Evolutionary conservation across 176 grass and related monocot species (phyloP), one percentile per base, ranked within the genome.

Genomic region (Rhynchospora breviuscula): DNA sequence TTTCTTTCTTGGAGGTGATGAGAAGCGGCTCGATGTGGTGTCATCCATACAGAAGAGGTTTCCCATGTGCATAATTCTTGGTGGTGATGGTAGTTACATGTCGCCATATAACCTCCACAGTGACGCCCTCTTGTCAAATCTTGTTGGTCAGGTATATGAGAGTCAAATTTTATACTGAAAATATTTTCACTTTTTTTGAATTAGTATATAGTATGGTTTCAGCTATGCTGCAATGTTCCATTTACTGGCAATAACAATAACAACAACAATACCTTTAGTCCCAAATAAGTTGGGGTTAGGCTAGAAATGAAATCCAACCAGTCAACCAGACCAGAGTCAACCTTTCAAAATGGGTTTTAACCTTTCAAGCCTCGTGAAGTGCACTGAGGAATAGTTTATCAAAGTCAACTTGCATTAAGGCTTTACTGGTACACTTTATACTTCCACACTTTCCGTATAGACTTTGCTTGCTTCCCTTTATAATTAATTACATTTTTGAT

Each of bases 31-130:
- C 60, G 96, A 95, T 67, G 80, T 95, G 72, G 67, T 87, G 70
- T 93, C 93, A 54, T 93, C 91, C 10, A 90, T 95, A 74, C 93
- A 93, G 86, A 95, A 95, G 86, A 91, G 96, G 52, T 98, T 98
- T 72, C 93, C 96, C 43, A 98, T 98, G 89, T 95, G 93, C 88
- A 79, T 98, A 85, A 93, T 95, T 52, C 93, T 95, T 92, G 96
- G 96, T 52, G 96, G 96, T 88, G 96, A 98, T 49, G 96, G 96
- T 59, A 98, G 93, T 83, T 98, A 93, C 84, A 98, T 98, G 96
- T 91, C 93, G 57, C 93, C 96, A 83, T 98, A 95, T 64, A 90
- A 91, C 83, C 91, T 98, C 29, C 89, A 98, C 76, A 98, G 89
- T 56, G 96, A 98, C 86, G 83, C 89, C 81, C 85, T 98, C 71